Conservation (phyloP, 192 early-diverging fungal species). For the Linnemannia schmuckeri region DNA sequence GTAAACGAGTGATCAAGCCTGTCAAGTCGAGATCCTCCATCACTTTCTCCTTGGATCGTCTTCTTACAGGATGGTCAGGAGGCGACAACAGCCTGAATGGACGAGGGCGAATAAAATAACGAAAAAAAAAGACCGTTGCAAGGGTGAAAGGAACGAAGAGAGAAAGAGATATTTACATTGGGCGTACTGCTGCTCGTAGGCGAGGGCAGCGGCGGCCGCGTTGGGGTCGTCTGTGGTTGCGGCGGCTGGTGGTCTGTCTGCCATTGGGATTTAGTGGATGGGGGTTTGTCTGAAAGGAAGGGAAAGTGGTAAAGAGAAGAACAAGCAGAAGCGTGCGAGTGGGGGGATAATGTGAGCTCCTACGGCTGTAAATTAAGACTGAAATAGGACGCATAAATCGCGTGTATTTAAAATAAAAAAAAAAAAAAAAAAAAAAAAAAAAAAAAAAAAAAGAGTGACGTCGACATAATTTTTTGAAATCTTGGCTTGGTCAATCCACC, state of each 20-base stretch:
- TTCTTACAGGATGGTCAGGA: neutral
- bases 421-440: too few species aligned
- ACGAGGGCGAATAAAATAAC: neutral
- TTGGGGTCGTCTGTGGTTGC: slow-evolving; percentile 26
- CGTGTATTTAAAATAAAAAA: too few species aligned
- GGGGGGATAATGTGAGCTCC: neutral
- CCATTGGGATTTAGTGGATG: slow-evolving; percentile 16
- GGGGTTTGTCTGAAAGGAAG: neutral
- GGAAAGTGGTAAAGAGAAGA: neutral
- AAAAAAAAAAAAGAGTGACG: slow-evolving; percentile 10
- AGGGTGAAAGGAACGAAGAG: neutral
- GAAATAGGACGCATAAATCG: neutral
- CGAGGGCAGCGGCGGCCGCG: slow-evolving; percentile 31
- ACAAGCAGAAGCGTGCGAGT: neutral
- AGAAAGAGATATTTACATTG: slow-evolving; percentile 30
- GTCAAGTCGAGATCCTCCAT: neutral
- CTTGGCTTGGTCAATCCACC: neutral
- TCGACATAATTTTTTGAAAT: neutral
- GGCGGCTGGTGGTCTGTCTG: slow-evolving; percentile 37
- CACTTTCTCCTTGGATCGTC: neutral
- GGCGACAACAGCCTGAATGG: neutral
- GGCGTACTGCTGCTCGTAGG: slow-evolving; percentile 52
- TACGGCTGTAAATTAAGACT: neutral
- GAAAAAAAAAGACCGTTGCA: neutral
- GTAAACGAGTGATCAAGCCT: neutral